These are phyloP conservation scores for grape (Vitis vinifera) DNA, from an alignment of 164 flowering plant species.

Conservation along the genomic window DNA sequence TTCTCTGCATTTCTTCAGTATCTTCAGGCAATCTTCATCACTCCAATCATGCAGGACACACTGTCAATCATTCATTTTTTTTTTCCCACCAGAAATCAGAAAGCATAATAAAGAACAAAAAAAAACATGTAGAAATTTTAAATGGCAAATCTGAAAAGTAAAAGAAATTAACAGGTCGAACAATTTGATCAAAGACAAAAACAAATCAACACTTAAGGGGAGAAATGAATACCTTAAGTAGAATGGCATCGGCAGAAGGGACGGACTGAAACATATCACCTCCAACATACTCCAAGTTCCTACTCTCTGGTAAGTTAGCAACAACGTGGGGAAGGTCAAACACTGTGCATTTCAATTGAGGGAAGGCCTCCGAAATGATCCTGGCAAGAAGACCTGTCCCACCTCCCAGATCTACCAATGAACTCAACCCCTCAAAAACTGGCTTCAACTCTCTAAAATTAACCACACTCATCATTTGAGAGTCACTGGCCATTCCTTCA, in stretches of 20 bases:
- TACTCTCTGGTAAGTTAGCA: neutral
- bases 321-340: constrained; percentile 25
- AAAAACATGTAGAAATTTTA: too few relatives aligned
- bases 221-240: constrained; percentile 22
- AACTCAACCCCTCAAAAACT: constrained; percentile 17
- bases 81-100: too few relatives aligned
- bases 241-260: constrained; percentile 26
- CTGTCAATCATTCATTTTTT: constrained; percentile 17
- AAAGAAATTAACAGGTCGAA: too few relatives aligned
- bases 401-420: constrained; percentile 30
- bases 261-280: constrained; percentile 29
- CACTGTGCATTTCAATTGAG: constrained; percentile 24
- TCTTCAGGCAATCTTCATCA: constrained; percentile 41
- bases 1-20: constrained; percentile 37
- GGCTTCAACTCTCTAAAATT: constrained; percentile 6
- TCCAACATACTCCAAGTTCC: constrained; percentile 19
- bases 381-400: constrained; percentile 18
- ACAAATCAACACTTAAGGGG: too few relatives aligned
- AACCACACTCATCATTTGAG: too few relatives aligned
- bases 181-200: too few relatives aligned
- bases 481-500: too few relatives aligned
- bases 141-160: too few relatives aligned
- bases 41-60: constrained; percentile 35
- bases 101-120: neutral
- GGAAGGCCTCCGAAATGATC: constrained; percentile 20